Conservation (phyloP, 2,329 filamentous ascomycete genomes). For the Allantophomopsis lycopodina region DNA sequence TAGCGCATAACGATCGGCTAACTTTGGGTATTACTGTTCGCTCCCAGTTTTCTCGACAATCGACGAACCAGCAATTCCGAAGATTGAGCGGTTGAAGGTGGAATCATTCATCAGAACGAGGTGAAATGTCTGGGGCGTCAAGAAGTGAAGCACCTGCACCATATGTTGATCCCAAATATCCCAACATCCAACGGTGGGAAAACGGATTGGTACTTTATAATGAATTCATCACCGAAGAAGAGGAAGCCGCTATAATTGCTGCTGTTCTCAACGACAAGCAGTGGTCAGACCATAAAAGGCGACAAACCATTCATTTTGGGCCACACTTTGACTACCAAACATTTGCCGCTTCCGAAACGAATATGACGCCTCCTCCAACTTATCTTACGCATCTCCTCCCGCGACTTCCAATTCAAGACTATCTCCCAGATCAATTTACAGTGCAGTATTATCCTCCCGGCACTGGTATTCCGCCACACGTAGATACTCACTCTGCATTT, state of each 20-base stretch:
- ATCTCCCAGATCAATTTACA: slow-evolving; percentile 39
- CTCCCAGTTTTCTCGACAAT: no score
- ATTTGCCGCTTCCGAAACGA: slow-evolving; percentile 6
- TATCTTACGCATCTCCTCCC: no score
- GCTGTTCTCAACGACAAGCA: not conserved
- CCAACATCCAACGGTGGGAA: slow-evolving; percentile 1
- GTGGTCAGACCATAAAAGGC: not conserved
- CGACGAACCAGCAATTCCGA: no score
- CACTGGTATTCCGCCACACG: slow-evolving; percentile 44
- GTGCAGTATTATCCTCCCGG: slow-evolving; percentile 46
- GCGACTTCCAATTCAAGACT: no score
- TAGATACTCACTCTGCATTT: slow-evolving; percentile 38
- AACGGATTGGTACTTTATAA: slow-evolving; percentile 2
- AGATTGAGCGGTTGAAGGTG: no score
- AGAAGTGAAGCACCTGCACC: not conserved
- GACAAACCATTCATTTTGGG: slow-evolving; percentile 1
- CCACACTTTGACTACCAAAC: slow-evolving; percentile 1
- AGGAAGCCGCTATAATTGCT: slow-evolving; percentile 1
- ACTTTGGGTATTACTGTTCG: no score
- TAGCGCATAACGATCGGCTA: no score
- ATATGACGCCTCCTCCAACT: no score
- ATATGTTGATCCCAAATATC: not conserved
- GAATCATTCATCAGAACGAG: no score
- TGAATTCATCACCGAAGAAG: not conserved
- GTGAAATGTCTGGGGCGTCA: no score